Evolutionary conservation across 1,139 yeast species (phyloP).

Genomic region (Maudiozyma humilis): DNA sequence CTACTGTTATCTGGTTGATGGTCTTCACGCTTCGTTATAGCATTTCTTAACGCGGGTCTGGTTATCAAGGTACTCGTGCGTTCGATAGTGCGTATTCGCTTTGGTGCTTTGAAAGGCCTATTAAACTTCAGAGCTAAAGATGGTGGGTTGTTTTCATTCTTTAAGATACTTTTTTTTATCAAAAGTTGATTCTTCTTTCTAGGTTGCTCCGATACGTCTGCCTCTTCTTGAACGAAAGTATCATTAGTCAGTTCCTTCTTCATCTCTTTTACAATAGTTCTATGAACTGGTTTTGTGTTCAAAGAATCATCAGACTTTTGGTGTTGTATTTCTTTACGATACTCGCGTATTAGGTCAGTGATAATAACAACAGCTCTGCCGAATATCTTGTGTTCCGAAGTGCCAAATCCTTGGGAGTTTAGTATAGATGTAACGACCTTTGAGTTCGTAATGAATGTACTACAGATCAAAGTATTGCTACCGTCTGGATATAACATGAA

Average conservation of each 20-base stretch:
- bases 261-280: too few relatives aligned
- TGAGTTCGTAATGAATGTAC: constrained; percentile 21
- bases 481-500: constrained; percentile 23
- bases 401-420: constrained; percentile 20
- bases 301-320: not conserved
- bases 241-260: too few relatives aligned
- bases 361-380: constrained; percentile 23
- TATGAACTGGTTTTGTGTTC: not conserved
- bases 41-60: not conserved
- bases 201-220: not conserved
- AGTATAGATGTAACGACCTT: constrained; percentile 18
- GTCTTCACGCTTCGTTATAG: not conserved
- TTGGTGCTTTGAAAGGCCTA: constrained; percentile 25
- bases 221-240: too few relatives aligned
- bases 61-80: not conserved
- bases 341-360: constrained; percentile 15
- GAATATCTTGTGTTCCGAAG: constrained; percentile 25
- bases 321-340: constrained; percentile 17
- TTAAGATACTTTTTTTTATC: not conserved
- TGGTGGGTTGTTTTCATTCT: not conserved
- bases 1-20: too few relatives aligned
- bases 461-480: constrained; percentile 20
- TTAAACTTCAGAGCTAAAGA: constrained; percentile 22
- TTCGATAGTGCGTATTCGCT: constrained; percentile 5
- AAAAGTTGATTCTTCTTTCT: not conserved